Percentiles rank a stretch among this genome's conserved stretches.
Conservation (phyloP, 208 protist species). For the Porcisia deanei region DNA sequence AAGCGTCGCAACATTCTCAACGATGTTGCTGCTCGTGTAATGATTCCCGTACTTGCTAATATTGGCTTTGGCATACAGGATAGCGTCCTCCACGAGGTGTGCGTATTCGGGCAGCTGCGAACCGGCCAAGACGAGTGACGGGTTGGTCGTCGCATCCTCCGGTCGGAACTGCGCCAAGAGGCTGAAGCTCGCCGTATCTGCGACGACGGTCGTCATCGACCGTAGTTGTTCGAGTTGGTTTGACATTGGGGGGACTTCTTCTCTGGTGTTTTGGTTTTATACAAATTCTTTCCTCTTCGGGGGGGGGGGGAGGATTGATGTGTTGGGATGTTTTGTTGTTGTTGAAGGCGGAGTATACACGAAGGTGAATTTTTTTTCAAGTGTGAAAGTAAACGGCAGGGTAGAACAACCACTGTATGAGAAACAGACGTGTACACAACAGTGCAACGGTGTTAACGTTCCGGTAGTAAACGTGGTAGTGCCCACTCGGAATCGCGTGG, state of each 20-base stretch:
- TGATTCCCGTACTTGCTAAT: conserved; percentile 42
- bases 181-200: conserved; percentile 97
- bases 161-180: conserved; percentile 93
- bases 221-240: conserved; percentile 76
- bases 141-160: conserved; percentile 98
- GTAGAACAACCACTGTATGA: too few relatives aligned
- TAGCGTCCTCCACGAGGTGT: conserved; percentile 84
- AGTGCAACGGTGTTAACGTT: background rate
- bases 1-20: conserved; percentile 63
- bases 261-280: background rate
- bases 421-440: background rate
- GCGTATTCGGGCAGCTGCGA: conserved; percentile 90
- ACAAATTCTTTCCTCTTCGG: background rate
- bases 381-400: too few relatives aligned
- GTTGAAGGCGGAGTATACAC: too few relatives aligned
- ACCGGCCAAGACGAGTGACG: conserved; percentile 94
- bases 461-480: background rate
- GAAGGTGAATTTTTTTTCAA: too few relatives aligned
- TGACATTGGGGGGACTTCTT: conserved; percentile 34
- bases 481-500: background rate
- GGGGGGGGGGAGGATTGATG: too few relatives aligned
- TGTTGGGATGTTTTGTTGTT: too few relatives aligned
- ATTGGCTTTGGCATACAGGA: conserved; percentile 91
- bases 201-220: conserved; percentile 87
- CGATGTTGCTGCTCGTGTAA: conserved; percentile 34